A percentile compares a stretch with the other conserved stretches of the same genome.
phyloP scores from a whole-genome alignment of 2,329 filamentous ascomycete species.

The Talaromyces marneffei region DNA sequence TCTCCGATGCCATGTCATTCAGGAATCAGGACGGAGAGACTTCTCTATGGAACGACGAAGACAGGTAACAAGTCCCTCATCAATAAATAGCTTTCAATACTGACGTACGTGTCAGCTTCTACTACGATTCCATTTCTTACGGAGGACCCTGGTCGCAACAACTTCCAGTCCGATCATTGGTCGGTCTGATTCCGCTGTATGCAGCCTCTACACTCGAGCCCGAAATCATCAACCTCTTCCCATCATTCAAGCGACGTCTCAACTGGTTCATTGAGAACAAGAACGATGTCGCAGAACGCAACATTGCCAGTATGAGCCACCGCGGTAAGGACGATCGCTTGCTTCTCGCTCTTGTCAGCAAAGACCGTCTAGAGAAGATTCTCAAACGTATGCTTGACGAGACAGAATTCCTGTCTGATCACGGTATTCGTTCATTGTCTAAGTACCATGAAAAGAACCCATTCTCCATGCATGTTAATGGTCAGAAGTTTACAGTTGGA shows the following conservation, averaged over 20 bases:
- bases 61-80: constrained; percentile 46
- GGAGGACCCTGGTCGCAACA: constrained; percentile 91
- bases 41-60: constrained; percentile 92
- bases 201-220: constrained; percentile 89
- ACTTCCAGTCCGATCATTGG: constrained; percentile 82
- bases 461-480: constrained; percentile 92
- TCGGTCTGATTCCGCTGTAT: constrained; percentile 89
- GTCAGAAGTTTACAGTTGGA: constrained; percentile 76
- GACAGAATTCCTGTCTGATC: constrained; percentile 82
- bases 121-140: constrained; percentile 97
- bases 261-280: constrained; percentile 92
- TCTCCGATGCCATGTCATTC: constrained; percentile 95
- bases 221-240: constrained; percentile 84
- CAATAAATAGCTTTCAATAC: background rate
- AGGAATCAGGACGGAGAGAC: constrained; percentile 65
- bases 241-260: constrained; percentile 84
- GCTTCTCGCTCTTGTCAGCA: constrained; percentile 82
- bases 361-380: constrained; percentile 84
- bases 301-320: constrained; percentile 87
- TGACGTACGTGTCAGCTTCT: constrained; percentile 56
- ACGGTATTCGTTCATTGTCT: constrained; percentile 86
- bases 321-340: constrained; percentile 86
- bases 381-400: constrained; percentile 89
- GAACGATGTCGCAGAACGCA: constrained; percentile 80
- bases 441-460: constrained; percentile 87